Base-by-base conservation (phyloP, 192 early-diverging fungal species). In the Geranomyces michiganensis region DNA sequence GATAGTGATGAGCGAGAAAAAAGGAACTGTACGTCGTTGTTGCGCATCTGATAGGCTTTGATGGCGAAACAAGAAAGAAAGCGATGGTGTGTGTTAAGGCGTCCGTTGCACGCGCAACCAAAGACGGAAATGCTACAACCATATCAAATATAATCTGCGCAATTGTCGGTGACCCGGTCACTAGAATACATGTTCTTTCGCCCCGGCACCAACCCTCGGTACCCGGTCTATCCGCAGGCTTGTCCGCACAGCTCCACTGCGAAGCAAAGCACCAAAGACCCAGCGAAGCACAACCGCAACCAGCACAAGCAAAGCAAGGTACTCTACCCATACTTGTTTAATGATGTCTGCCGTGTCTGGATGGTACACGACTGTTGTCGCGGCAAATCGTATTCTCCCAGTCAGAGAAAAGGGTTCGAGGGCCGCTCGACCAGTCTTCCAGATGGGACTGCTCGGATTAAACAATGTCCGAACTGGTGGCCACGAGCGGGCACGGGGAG, bases 261-360 rank as follows among this genome's bases (percentile, higher is more conserved):
- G 31, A 21, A 76, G 45, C 10, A 70, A 74, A 49, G 58, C 68
- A 7, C 33, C 48, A 41, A 76, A 70, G 2, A 69, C 36, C 47
- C 62, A 62, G 0, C 67, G 13, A 21, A 72, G 58, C 36, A 65
- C 32, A 0, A 47, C 58, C 27, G 63, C 80, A 24, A 82, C 65
- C 8, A 79, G 12, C 9, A 67, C 67, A 31, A 79, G 61, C 30
- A 73, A 76, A 14, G 77, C 65, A 15, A 82, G 56, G 47, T 79
- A 82, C 53, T 82, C 77, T 2, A 82, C 70, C 77, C 77, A 82
- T 7, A 53, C 80, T 13, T 60, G 21, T 51, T 82, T 82, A 17
- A 82, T 17, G 47, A 79, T 74, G 32, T 82, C 77, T 58, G 64
- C 56, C 10, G 62, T 29, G 13, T 45, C 61, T 15, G 80, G 80